phyloP scores from a whole-genome alignment of 345 rosid species.

The Salix udensis region DNA sequence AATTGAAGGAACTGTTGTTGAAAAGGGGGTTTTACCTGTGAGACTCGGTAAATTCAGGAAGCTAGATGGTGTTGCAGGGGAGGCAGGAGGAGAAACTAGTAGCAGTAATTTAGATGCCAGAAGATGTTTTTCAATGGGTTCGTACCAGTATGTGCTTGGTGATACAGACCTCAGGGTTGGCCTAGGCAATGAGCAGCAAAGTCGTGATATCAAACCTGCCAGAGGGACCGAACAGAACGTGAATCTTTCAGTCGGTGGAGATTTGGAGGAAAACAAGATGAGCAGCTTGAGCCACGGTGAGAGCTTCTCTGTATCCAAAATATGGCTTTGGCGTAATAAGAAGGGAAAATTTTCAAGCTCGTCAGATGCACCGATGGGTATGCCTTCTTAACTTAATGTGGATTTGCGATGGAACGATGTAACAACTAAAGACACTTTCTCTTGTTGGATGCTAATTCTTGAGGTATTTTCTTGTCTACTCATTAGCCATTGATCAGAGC shows the following conservation, averaged over 20 bases:
- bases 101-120: slow-evolving; percentile 33
- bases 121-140: slow-evolving; percentile 36
- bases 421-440: slow-evolving; percentile 15
- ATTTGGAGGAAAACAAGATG: slow-evolving; percentile 22
- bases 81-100: slow-evolving; percentile 26
- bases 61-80: slow-evolving; percentile 14
- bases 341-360: slow-evolving; percentile 24
- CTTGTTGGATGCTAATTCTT: not conserved
- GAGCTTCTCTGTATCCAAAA: slow-evolving; percentile 30
- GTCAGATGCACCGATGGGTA: slow-evolving; percentile 16
- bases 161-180: slow-evolving; percentile 26
- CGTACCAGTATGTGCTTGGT: slow-evolving; percentile 28
- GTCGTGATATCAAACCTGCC: not conserved
- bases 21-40: slow-evolving; percentile 24
- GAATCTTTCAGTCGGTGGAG: slow-evolving; percentile 10
- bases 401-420: slow-evolving; percentile 14
- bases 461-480: slow-evolving; percentile 3
- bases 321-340: slow-evolving; percentile 31
- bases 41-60: slow-evolving; percentile 34
- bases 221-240: slow-evolving; percentile 4
- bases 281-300: slow-evolving; percentile 18
- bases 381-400: slow-evolving; percentile 12
- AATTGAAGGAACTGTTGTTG: slow-evolving; percentile 22
- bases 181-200: slow-evolving; percentile 6
- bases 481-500: slow-evolving; percentile 19